Conservation (phyloP, 805 yeast species). For the Candida germanica region DNA sequence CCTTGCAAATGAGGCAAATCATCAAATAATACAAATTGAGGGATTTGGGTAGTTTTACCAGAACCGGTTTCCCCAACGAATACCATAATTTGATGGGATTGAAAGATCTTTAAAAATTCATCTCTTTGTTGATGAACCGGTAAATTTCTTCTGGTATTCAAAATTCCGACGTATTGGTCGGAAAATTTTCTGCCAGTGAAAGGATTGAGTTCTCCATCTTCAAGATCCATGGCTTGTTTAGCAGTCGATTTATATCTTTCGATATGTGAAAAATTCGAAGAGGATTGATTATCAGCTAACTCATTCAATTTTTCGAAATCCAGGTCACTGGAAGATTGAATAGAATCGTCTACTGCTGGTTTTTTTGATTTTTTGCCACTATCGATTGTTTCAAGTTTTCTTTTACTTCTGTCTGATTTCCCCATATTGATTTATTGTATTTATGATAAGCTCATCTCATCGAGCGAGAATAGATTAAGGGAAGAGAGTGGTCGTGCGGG, state of each 20-base stretch:
- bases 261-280: slow-evolving; percentile 17
- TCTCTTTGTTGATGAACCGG: slow-evolving; percentile 94
- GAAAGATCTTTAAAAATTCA: slow-evolving; percentile 82
- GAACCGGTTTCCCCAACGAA: slow-evolving; percentile 99
- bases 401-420: slow-evolving; percentile 9
- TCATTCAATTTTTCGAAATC: slow-evolving; percentile 5
- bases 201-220: slow-evolving; percentile 63
- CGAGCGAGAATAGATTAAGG: too few relatives aligned
- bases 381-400: slow-evolving; percentile 5
- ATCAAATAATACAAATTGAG: slow-evolving; percentile 90
- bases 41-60: slow-evolving; percentile 97
- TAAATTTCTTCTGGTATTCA: slow-evolving; percentile 74
- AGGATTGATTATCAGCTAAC: neutral
- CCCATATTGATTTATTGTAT: slow-evolving; percentile 5
- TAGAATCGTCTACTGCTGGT: slow-evolving; percentile 4
- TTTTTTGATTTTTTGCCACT: neutral
- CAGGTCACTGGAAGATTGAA: slow-evolving; percentile 3
- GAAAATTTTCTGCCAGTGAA: slow-evolving; percentile 70
- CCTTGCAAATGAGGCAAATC: slow-evolving; percentile 87
- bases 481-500: neutral
- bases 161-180: slow-evolving; percentile 70
- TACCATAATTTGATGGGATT: slow-evolving; percentile 88
- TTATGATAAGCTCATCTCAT: slow-evolving; percentile 6
- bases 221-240: slow-evolving; percentile 55
- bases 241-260: slow-evolving; percentile 66